Percentiles rank a stretch among this genome's conserved stretches.
Conservation (phyloP, 2,329 filamentous ascomycete genomes). For the Davidsoniella virescens region DNA sequence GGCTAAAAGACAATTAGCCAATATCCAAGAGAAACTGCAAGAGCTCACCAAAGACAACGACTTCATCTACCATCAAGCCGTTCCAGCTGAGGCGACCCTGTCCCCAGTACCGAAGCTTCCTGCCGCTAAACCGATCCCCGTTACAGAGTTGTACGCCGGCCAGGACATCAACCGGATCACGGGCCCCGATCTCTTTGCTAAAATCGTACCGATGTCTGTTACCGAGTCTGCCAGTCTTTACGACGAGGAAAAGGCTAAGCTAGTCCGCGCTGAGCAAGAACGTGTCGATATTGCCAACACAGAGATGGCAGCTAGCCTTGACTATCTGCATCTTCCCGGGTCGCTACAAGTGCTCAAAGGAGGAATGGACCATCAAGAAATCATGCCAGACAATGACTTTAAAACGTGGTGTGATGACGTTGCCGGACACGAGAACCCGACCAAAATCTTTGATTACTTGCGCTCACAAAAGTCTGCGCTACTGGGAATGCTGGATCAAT, state of each 20-base stretch:
- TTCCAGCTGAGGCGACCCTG: constrained; percentile 72
- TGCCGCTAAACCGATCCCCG: constrained; percentile 90
- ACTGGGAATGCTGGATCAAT: constrained; percentile 54
- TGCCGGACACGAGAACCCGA: constrained; percentile 67
- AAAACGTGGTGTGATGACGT: constrained; percentile 88
- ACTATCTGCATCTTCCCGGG: constrained; percentile 79
- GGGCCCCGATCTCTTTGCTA: constrained; percentile 89
- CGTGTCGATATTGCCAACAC: constrained; percentile 82
- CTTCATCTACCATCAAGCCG: constrained; percentile 90
- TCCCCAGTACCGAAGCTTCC: constrained; percentile 75
- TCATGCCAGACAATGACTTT: constrained; percentile 80
- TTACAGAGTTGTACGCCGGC: constrained; percentile 89
- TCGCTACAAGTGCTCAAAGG: constrained; percentile 86
- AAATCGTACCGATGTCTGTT: constrained; percentile 88
- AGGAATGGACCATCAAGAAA: constrained; percentile 67
- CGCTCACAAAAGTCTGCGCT: constrained; percentile 64
- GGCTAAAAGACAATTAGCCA: constrained; percentile 64
- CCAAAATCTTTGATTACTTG: constrained; percentile 61
- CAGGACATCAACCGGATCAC: constrained; percentile 96
- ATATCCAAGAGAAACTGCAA: constrained; percentile 63
- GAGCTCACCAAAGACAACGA: constrained; percentile 85
- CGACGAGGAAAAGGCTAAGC: constrained; percentile 94
- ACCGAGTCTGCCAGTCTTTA: constrained; percentile 95
- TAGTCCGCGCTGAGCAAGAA: constrained; percentile 85
- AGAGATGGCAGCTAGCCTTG: constrained; percentile 88